These are phyloP conservation scores for Paspalum notatum DNA, from an alignment of 176 grass and related monocot species.

Conservation along the genomic window DNA sequence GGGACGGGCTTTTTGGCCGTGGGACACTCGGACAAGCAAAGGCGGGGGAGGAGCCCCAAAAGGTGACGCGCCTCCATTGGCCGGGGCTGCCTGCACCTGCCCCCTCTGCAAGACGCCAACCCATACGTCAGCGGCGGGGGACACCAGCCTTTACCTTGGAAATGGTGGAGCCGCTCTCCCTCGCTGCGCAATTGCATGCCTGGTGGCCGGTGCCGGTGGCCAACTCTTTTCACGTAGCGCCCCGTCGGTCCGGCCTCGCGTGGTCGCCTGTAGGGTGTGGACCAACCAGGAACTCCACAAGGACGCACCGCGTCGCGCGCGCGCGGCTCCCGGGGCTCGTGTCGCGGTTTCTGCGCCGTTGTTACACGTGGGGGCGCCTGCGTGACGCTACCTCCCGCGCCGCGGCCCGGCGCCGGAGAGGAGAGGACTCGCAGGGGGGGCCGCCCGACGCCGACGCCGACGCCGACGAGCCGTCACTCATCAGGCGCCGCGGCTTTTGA, in stretches of 20 bases:
- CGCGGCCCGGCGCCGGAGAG: background rate
- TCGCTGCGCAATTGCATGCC: background rate
- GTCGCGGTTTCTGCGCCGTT: no score
- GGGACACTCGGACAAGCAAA: background rate
- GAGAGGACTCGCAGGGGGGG: background rate
- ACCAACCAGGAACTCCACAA: background rate
- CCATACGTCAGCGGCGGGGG: constrained; percentile 26
- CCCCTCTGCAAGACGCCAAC: constrained; percentile 32
- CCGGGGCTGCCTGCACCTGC: background rate
- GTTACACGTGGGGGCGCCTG: no score
- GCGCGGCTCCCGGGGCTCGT: no score
- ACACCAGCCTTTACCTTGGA: background rate
- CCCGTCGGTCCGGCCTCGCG: no score
- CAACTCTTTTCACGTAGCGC: background rate
- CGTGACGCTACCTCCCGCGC: background rate
- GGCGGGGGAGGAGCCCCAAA: no score
- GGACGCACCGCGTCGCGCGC: background rate
- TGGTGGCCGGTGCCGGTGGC: background rate
- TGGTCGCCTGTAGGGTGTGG: no score
- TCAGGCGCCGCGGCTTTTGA: constrained; percentile 3
- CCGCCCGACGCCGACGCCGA: background rate
- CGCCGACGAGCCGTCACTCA: background rate
- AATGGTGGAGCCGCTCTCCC: constrained; percentile 9
- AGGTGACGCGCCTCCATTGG: constrained; percentile 38
- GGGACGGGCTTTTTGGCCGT: constrained; percentile 29